These are phyloP conservation scores for Solanum okadae DNA, from an alignment of 257 asterid genomes.

Conservation along the genomic window DNA sequence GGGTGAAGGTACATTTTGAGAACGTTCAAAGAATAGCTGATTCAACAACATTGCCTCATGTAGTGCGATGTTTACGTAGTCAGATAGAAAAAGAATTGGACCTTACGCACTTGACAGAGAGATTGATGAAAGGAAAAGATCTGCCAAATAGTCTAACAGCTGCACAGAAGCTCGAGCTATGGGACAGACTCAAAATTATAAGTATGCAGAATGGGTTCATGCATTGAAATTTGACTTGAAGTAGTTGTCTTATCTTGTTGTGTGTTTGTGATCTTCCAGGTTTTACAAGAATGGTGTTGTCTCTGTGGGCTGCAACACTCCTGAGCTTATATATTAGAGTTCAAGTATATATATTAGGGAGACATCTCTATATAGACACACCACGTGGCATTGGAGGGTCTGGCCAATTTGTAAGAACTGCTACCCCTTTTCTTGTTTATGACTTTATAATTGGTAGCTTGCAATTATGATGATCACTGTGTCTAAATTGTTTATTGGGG, in stretches of 20 bases:
- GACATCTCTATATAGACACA: background rate
- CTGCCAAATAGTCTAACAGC: background rate
- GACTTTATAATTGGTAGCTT: background rate
- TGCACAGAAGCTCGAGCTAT: background rate
- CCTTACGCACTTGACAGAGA: background rate
- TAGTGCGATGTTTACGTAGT: background rate
- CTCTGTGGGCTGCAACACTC: background rate
- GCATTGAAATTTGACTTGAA: background rate
- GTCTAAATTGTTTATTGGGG: background rate
- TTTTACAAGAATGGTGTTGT: background rate
- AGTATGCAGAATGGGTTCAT: background rate
- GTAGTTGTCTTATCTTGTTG: background rate
- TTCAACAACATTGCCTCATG: background rate
- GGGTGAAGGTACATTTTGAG: background rate
- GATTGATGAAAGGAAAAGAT: background rate
- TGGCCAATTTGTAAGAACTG: conserved; percentile 52
- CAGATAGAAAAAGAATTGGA: background rate
- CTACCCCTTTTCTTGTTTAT: background rate
- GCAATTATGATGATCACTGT: background rate
- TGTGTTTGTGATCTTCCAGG: background rate
- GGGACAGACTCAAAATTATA: background rate
- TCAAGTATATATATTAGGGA: background rate
- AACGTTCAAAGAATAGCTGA: background rate
- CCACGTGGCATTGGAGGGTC: conserved; percentile 8
- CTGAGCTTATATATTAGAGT: background rate